Base-by-base conservation (phyloP, 768 basidiomycete species). In the Leccinum longicurvipes region DNA sequence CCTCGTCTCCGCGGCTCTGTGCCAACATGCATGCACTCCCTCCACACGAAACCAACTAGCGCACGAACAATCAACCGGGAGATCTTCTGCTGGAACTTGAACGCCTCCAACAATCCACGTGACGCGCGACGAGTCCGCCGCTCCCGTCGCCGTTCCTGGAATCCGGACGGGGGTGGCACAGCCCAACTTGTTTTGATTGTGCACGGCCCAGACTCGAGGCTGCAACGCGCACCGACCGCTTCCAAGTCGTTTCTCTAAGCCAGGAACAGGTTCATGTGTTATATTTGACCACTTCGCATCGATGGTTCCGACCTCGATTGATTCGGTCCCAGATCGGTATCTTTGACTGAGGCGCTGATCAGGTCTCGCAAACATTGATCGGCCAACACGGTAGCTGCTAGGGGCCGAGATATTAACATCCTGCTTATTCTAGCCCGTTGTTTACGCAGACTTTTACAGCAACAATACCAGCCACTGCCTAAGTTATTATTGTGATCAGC, bases 351-450 rank as follows among this genome's bases (percentile, higher is more conserved):
- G 19, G 10, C 39, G 39, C 12, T 41, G 39, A 41, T 19, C 39
- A 12, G 11, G n/a, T 7, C 9, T n/a, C n/a, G 17, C 36, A 39
- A 41, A 19, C 39, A 19, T 12, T 39, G 39, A 19, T 31, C 12
- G 17, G 29, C 54, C 41, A 52, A 45, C 21, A 12, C 11, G 14
- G 47, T 36, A 29, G 41, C 49, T 36, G 6, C 34, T 44, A 64
- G 59, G 62, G 27, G 61, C 62, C 55, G 55, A 53, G 47, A 46
- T 39, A 29, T 49, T 23, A 41, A 17, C 41, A 23, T 41, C 27
- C 17, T 44, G 47, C 34, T 36, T 47, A 31, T 49, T 50, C 31
- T 23, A 34, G 1, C 17, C 50, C 60, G 47, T 31, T n/a, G 21
- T 31, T 27, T 23, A n/a, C 56, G 56, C 42, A 57, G 5, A 54